Base-by-base conservation (phyloP, 23 red algal species). In the Gracilaria domingensis region DNA sequence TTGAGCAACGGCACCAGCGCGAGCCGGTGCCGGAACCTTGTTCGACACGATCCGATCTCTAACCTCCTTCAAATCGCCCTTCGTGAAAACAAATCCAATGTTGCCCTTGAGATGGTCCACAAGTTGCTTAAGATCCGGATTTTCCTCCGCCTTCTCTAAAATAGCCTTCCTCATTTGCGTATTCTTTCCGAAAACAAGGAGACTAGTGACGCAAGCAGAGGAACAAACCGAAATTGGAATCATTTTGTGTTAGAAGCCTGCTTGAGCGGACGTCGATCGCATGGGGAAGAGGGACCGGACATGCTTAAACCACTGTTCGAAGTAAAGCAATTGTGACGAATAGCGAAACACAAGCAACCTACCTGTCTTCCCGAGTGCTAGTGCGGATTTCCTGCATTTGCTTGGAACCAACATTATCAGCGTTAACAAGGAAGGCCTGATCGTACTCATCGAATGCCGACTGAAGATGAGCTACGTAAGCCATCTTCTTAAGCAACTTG, bases 331-430 rank as follows among this genome's bases (percentile, higher is more conserved):
- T 64, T 64, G 25, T 64, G 2, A 64, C 4, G 13, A 0, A 9
- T 12, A 12, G 32, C 38, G 20, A 34, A 37, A 34, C 32, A 9
- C 1, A 34, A 50, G 36, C 42, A 40, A 81, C 87, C 66, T 80
- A 90, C 87, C 74, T 83, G 30, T 96, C 57, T 1, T 86, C 59
- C 24, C 97, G 88, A 76, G 90, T 84, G 35, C 66, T 61, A 17
- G 79, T 87, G 25, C 97, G 94, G 62, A 95, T 84, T 50, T 95
- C 87, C 83, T 99, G 97, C 38, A 99, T 73, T 73, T 99, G 97
- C 87, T 99, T 99, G 23, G 97, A 99, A 24, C 97, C 97, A 53
- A 99, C 97, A 92, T 99, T 99, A 58, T 99, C 97, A 4, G 94
- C 91, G 56, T 95, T 88, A 12, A 99, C 93, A 21, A 99, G 51